Evolutionary conservation across 164 flowering plant genomes (phyloP).

Genomic region (Chloranthus sessilifolius): DNA sequence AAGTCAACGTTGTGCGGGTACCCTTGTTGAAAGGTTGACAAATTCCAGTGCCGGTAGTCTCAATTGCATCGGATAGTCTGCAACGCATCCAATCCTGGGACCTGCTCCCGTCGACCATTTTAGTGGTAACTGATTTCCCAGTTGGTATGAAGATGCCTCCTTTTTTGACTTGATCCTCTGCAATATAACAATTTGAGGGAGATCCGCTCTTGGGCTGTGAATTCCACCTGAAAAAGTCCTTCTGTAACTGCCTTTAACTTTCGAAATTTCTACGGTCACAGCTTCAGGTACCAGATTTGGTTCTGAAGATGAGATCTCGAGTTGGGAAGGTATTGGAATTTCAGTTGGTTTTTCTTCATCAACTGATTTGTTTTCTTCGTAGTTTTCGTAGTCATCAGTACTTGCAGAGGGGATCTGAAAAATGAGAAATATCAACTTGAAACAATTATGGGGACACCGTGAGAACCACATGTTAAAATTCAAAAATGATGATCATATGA

Average conservation of each 20-base stretch:
- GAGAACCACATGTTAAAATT: not conserved
- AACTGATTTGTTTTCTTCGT: conserved; percentile 27
- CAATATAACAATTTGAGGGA: conserved; percentile 53
- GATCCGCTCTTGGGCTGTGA: conserved; percentile 60
- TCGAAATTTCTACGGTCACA: not conserved
- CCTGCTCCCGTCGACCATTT: conserved; percentile 90
- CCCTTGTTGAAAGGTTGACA: conserved; percentile 59
- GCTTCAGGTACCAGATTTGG: conserved; percentile 4
- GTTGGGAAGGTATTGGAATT: conserved; percentile 12
- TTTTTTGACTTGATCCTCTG: conserved; percentile 80
- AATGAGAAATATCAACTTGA: not conserved
- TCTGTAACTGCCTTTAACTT: conserved; percentile 19
- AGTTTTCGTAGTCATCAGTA: conserved; percentile 52
- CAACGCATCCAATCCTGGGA: conserved; percentile 81
- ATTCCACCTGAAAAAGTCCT: conserved; percentile 87
- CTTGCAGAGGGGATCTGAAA: conserved; percentile 51
- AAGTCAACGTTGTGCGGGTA: too few relatives aligned
- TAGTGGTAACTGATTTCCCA: conserved; percentile 58
- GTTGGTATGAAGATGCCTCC: conserved; percentile 51
- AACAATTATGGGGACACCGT: conserved; percentile 4
- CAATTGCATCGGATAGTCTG: conserved; percentile 75
- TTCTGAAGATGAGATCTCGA: conserved; percentile 16
- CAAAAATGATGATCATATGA: too few relatives aligned
- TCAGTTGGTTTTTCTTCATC: conserved; percentile 5
- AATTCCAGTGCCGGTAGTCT: conserved; percentile 70